A percentile compares a stretch with the other conserved stretches of the same genome.
Conservation (phyloP, 2,329 filamentous ascomycete genomes). For the Zasmidium cellare region DNA sequence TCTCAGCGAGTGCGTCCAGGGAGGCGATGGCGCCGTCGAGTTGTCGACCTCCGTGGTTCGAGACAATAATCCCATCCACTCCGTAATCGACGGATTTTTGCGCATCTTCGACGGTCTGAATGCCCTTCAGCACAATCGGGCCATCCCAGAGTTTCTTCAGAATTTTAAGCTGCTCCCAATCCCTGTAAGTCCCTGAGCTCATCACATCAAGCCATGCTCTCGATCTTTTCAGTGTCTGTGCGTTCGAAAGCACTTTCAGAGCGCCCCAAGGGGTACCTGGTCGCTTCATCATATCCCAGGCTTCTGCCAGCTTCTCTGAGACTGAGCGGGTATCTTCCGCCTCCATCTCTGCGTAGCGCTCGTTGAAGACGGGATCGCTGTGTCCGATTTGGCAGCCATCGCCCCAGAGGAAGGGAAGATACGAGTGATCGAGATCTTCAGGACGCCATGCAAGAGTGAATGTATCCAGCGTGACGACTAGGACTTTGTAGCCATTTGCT, state of each 20-base stretch:
- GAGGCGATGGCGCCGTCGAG: constrained; percentile 53
- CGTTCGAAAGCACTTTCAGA: constrained; percentile 36
- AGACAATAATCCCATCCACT: constrained; percentile 55
- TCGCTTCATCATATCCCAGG: constrained; percentile 39
- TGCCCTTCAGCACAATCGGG: constrained; percentile 64
- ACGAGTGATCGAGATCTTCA: constrained; percentile 26
- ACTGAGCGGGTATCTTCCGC: constrained; percentile 34
- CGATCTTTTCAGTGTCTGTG: constrained; percentile 36
- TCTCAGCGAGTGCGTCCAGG: constrained; percentile 59
- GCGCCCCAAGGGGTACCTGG: constrained; percentile 37
- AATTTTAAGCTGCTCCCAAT: constrained; percentile 62
- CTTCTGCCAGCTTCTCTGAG: constrained; percentile 36
- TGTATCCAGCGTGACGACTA: constrained; percentile 74
- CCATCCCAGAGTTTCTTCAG: constrained; percentile 64
- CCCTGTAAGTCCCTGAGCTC: constrained; percentile 35
- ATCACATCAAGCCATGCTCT: constrained; percentile 38
- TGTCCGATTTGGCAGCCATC: constrained; percentile 55
- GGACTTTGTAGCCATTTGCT: constrained; percentile 60
- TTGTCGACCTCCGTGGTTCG: constrained; percentile 55
- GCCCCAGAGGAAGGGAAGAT: constrained; percentile 40
- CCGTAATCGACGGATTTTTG: constrained; percentile 46
- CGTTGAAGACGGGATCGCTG: constrained; percentile 59
- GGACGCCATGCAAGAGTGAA: constrained; percentile 70
- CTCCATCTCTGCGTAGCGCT: constrained; percentile 46
- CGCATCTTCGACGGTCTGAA: constrained; percentile 54